phyloP scores from a whole-genome alignment of 192 early-diverging fungal genomes.

The Coemansia sp. region DNA sequence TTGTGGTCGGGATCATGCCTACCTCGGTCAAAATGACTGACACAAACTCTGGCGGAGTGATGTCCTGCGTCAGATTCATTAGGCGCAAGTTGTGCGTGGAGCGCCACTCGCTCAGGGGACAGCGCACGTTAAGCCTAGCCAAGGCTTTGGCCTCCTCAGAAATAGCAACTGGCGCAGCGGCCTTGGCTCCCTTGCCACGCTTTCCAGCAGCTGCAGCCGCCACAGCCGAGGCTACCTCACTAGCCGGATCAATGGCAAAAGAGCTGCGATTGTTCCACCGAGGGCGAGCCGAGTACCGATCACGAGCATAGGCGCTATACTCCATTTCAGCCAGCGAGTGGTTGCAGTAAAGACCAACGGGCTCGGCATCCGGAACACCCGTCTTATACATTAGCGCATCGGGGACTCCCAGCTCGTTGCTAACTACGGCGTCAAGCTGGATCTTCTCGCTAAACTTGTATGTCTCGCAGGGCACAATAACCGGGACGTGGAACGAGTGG shows the following conservation, averaged over 20 bases:
- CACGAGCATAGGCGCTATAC: conserved; percentile 53
- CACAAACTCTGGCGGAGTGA: conserved; percentile 92
- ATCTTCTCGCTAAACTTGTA: conserved; percentile 94
- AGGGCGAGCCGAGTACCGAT: conserved; percentile 49
- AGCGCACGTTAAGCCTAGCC: conserved; percentile 14
- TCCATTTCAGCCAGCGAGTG: conserved; percentile 42
- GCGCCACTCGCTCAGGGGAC: conserved; percentile 69
- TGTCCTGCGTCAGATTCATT: conserved; percentile 89
- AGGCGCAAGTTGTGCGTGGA: conserved; percentile 73
- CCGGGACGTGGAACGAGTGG: conserved; percentile 82
- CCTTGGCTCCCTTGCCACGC: conserved; percentile 25
- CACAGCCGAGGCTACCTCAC: neutral
- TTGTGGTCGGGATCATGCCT: conserved; percentile 87
- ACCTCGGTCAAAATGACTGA: conserved; percentile 89
- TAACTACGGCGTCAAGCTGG: conserved; percentile 92
- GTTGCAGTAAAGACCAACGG: conserved; percentile 37
- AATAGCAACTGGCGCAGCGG: conserved; percentile 11
- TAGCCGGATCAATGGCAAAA: conserved; percentile 1
- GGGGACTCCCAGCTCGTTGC: conserved; percentile 93
- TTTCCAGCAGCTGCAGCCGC: conserved; percentile 1
- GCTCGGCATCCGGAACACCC: conserved; percentile 38
- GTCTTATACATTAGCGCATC: conserved; percentile 71
- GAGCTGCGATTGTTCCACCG: conserved; percentile 47
- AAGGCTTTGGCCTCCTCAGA: conserved; percentile 31
- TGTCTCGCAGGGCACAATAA: conserved; percentile 92